phyloP scores from a whole-genome alignment of 2,329 filamentous ascomycete species.

The Rhynchosporium agropyri region DNA sequence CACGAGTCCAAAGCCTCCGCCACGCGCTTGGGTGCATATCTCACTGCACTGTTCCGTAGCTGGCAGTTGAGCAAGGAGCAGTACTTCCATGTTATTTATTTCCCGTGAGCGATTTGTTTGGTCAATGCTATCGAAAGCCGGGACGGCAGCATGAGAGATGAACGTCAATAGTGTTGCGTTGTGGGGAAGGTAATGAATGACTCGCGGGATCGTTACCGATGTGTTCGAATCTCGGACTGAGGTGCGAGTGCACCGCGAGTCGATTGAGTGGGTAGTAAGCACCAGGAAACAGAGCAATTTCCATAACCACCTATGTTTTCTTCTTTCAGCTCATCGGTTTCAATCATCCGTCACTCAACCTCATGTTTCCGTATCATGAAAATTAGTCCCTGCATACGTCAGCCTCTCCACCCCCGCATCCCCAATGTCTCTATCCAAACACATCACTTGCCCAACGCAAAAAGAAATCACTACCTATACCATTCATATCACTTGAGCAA shows the following conservation, averaged over 20 bases:
- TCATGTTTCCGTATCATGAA: slow-evolving; percentile 7
- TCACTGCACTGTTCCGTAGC: not conserved
- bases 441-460: slow-evolving; percentile 12
- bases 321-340: slow-evolving; percentile 8
- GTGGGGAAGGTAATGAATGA: slow-evolving; percentile 21
- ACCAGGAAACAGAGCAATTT: slow-evolving; percentile 11
- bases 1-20: slow-evolving; percentile 18
- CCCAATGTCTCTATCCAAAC: not conserved
- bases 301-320: slow-evolving; percentile 10
- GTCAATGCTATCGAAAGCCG: slow-evolving; percentile 14
- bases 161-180: slow-evolving; percentile 19
- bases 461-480: not conserved
- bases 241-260: not conserved
- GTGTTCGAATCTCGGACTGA: not conserved
- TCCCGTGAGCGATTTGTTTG: slow-evolving; percentile 23
- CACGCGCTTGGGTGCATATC: slow-evolving; percentile 25
- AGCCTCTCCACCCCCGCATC: slow-evolving; percentile 24
- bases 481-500: too few relatives aligned
- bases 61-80: not conserved
- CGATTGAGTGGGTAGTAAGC: not conserved
- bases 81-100: slow-evolving; percentile 3
- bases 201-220: slow-evolving; percentile 7
- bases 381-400: slow-evolving; percentile 18
- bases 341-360: not conserved
- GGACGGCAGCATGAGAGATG: slow-evolving; percentile 6